A percentile compares a stretch with the other conserved stretches of the same genome.
These are phyloP conservation scores for Hortaea werneckii DNA, from an alignment of 2,329 filamentous ascomycete species.

Conservation along the genomic window DNA sequence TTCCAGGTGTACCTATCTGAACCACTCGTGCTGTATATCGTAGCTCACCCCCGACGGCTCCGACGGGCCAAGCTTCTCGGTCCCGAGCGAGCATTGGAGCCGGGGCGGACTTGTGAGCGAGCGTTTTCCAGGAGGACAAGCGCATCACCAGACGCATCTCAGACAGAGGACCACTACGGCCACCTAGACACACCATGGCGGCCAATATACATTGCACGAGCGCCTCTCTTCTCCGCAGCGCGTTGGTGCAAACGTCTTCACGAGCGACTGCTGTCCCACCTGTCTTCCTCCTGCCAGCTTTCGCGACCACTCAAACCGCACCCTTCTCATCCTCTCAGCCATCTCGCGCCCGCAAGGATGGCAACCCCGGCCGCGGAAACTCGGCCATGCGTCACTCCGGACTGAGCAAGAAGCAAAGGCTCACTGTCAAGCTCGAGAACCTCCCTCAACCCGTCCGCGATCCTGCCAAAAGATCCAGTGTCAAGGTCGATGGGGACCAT, in stretches of 20 bases:
- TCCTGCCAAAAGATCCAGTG: constrained; percentile 43
- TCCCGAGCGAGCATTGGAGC: no score
- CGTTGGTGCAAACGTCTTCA: neutral
- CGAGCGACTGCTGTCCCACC: constrained; percentile 15
- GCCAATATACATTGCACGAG: neutral
- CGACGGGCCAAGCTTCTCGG: no score
- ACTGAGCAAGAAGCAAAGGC: constrained; percentile 44
- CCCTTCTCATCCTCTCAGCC: constrained; percentile 20
- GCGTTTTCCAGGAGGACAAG: no score
- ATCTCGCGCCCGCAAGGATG: constrained; percentile 46
- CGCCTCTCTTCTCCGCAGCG: neutral
- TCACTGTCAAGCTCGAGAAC: constrained; percentile 52
- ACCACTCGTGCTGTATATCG: no score
- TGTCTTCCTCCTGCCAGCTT: constrained; percentile 26
- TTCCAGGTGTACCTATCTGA: no score
- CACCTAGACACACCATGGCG: neutral
- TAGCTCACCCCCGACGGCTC: no score
- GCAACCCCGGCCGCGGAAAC: constrained; percentile 69
- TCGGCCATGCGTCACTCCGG: constrained; percentile 73
- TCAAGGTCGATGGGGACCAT: constrained; percentile 61
- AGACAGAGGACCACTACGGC: no score
- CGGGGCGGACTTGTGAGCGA: no score
- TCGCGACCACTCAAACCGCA: constrained; percentile 13
- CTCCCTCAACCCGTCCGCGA: constrained; percentile 62
- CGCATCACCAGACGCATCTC: no score